These are phyloP conservation scores for Soucietia sequanensis DNA, from an alignment of 805 yeast species.

Conservation along the genomic window DNA sequence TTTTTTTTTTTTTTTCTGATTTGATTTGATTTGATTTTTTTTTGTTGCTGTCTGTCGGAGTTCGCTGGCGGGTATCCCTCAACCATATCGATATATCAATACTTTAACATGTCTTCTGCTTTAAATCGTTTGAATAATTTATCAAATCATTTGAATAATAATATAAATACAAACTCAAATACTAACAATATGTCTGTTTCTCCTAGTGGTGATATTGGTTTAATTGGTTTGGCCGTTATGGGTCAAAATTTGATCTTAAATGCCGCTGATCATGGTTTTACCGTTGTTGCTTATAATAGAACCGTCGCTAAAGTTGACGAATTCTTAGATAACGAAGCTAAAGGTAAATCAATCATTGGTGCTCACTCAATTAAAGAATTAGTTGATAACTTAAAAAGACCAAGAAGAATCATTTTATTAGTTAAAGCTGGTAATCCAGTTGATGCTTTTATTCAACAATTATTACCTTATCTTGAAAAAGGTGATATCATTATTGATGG, in stretches of 20 bases:
- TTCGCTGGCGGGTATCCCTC: no score
- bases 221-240: constrained; percentile 99
- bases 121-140: constrained; percentile 1
- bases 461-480: constrained; percentile 87
- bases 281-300: constrained; percentile 98
- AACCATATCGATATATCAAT: no score
- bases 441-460: constrained; percentile 83
- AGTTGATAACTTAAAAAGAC: constrained; percentile 86
- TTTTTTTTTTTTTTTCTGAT: no score
- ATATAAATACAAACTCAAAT: constrained; percentile 2
- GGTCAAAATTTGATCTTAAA: constrained; percentile 97
- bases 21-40: no score
- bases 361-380: constrained; percentile 91
- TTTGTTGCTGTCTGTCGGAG: no score
- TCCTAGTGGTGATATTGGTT: constrained; percentile 89
- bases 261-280: constrained; percentile 98
- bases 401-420: constrained; percentile 90
- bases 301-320: constrained; percentile 94
- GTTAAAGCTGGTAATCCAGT: constrained; percentile 98
- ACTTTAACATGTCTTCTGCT: constrained; percentile 1
- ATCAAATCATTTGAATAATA: constrained; percentile 1
- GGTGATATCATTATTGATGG: constrained; percentile 99
- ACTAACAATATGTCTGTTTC: constrained; percentile 23
- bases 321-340: constrained; percentile 91
- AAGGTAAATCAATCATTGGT: constrained; percentile 94